Evolutionary conservation across 495 filamentous ascomycete genomes (phyloP).

Genomic region (Immersiella caudata): DNA sequence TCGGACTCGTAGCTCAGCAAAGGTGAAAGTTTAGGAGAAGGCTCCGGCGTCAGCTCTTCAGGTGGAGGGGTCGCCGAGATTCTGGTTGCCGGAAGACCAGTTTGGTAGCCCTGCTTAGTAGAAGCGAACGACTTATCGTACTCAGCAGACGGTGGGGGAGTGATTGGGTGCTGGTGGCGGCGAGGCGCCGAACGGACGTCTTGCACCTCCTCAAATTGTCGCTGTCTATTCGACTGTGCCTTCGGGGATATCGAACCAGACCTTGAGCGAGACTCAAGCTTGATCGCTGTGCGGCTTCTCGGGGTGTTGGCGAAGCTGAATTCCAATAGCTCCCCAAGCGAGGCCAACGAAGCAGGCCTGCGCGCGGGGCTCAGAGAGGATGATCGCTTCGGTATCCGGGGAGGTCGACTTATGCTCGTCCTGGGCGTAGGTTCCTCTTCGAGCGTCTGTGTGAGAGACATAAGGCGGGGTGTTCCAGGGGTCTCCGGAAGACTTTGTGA

Average conservation of each 20-base stretch:
- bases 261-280: slow-evolving; percentile 19
- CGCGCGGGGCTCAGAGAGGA: slow-evolving; percentile 20
- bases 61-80: not conserved
- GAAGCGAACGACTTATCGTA: slow-evolving; percentile 21
- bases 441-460: not conserved
- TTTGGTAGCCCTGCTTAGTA: slow-evolving; percentile 3
- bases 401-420: not conserved
- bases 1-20: slow-evolving; percentile 15
- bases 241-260: slow-evolving; percentile 31
- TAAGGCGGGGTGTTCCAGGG: slow-evolving; percentile 22
- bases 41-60: slow-evolving; percentile 22
- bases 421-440: not conserved
- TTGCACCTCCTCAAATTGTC: not conserved
- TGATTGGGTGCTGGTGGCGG: slow-evolving; percentile 3
- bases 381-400: slow-evolving; percentile 25
- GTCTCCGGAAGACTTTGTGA: slow-evolving; percentile 46
- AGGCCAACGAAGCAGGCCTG: slow-evolving; percentile 17
- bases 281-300: slow-evolving; percentile 4
- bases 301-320: slow-evolving; percentile 28
- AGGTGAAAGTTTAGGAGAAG: slow-evolving; percentile 31
- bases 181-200: not conserved
- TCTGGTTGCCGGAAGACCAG: not conserved
- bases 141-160: slow-evolving; percentile 26
- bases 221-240: slow-evolving; percentile 22
- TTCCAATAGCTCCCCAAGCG: slow-evolving; percentile 27